Evolutionary conservation across 129 eudicot species (phyloP), one percentile per base, ranked within the genome.

Genomic region (Heracleum sosnowskyi): DNA sequence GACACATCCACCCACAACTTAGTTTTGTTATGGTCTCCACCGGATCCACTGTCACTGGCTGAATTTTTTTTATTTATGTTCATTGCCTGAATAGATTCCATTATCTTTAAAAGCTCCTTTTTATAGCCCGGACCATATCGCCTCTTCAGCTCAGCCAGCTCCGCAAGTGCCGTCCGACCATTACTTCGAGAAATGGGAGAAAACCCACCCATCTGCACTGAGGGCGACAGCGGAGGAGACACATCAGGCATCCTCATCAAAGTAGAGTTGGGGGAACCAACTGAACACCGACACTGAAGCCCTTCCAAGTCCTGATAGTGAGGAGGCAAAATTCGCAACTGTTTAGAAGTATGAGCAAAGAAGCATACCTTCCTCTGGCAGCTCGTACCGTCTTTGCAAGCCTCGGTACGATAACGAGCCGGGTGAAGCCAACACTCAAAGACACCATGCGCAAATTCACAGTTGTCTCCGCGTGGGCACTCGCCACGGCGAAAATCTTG

Each of bases 361-460:
- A 93, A 93, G 28, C 98, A 93, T 0, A 93, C 84, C 82, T 90
- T 93, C 22, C 98, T 39, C 75, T 84, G 84, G 71, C 98, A 93
- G 60, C 77, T 89, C 86, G 80, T 86, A 0, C 98, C 98, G 33
- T 93, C 98, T 77, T 93, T 93, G 68, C 98, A 90, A 0, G 94
- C 91, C 85, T 90, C 92, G 0, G 98, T 93, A 0, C 98, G 85
- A 45, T 92, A 92, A 11, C 96, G 86, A 18, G 91, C 74, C 0
- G 98, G 98, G 53, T 92, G 98, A 1, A 92, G 92, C 98, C 98
- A 92, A 26, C 89, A 85, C 87, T 92, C 97, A 36, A 92, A 92
- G 11, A 92, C 96, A 10, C 97, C 97, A 22, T 92, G 97, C 0
- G 97, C 88, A 28, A 85, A 92, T 82, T 88, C 98, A 75, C 98